phyloP scores from a whole-genome alignment of 352 stramenopile genomes.

The Globisporangium heterothallicum region DNA sequence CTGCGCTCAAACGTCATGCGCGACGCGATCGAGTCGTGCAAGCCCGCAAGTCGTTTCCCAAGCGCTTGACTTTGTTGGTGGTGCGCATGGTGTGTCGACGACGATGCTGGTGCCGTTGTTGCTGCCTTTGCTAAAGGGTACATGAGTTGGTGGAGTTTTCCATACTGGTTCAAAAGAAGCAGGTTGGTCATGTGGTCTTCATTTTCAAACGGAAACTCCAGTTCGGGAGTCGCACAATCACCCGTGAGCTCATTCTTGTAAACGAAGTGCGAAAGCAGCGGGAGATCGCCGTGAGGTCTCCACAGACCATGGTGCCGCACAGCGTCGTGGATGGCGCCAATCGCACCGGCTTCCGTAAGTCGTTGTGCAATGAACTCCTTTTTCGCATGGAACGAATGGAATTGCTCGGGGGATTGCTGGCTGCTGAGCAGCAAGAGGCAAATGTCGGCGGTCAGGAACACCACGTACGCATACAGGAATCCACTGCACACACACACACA shows the following conservation, averaged over 20 bases:
- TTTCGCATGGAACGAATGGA: slow-evolving; percentile 66
- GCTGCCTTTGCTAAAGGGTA: slow-evolving; percentile 18
- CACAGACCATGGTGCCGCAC: slow-evolving; percentile 27
- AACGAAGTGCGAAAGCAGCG: slow-evolving; percentile 57
- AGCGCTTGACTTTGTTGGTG: slow-evolving; percentile 39
- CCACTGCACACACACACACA: slow-evolving; percentile 22
- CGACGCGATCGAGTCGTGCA: slow-evolving; percentile 27
- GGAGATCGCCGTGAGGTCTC: slow-evolving; percentile 49
- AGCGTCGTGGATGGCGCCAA: slow-evolving; percentile 35
- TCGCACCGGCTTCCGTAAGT: slow-evolving; percentile 30
- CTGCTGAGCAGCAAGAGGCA: slow-evolving; percentile 64
- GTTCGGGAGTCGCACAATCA: slow-evolving; percentile 38
- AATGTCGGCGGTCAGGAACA: slow-evolving; percentile 54
- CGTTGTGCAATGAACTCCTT: slow-evolving; percentile 34
- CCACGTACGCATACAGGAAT: slow-evolving; percentile 69
- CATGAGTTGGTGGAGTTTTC: slow-evolving; percentile 50
- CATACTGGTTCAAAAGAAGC: slow-evolving; percentile 47
- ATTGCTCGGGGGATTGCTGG: slow-evolving; percentile 59
- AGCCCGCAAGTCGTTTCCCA: slow-evolving; percentile 31
- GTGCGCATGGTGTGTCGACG: no score
- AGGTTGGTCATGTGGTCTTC: slow-evolving; percentile 25
- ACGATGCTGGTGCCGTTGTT: no score
- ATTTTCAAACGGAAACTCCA: slow-evolving; percentile 42
- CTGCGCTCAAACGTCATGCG: slow-evolving; percentile 51
- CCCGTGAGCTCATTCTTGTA: slow-evolving; percentile 68